Evolutionary conservation across 2,329 filamentous ascomycete species (phyloP), one percentile per base, ranked within the genome.

Genomic region (Pseudogymnoascus sp.): DNA sequence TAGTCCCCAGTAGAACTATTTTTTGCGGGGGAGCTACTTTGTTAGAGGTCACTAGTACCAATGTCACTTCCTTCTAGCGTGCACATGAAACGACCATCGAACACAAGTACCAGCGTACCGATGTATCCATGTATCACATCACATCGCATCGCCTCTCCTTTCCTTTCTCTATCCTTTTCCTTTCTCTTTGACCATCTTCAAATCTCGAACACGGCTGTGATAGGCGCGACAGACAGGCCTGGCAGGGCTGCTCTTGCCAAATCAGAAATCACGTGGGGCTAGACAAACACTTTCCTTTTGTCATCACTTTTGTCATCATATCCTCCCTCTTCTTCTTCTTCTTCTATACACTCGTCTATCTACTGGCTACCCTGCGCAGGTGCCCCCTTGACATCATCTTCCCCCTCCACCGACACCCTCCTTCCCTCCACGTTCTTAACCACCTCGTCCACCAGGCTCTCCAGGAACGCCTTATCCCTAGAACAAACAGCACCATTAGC

Each of bases 361-460:
- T 35, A 57, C 35, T 60, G 57, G 35, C 31, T 35, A 9, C 57
- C 57, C n/a, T 60, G 57, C n/a, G 4, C 53, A 50, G 15, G 5
- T 1, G 19, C 31, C 6, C 57, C 57, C 28, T 21, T 28, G 9
- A 60, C 78, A 71, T 91, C 88, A 67, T 87, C 80, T 72, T 91
- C 87, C 65, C 88, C 90, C 74, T 97, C 93, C 26, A 82, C 80
- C 28, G 76, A 69, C 10, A 96, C 85, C 60, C 87, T 81, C 69
- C 80, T 81, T 2, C 93, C 93, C 68, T 91, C 77, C 4, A 96
- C 87, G 62, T 88, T 87, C 73, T 85, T 78, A 72, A 90, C 84
- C 2, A 96, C 90, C 73, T 96, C 91, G 0, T 82, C 77, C 13
- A 96, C 83, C 66, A 97, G 76, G 61, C 85, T 87, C 74, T 96